Evolutionary conservation across 75 land plant species (phyloP), one percentile per base, ranked within the genome.

Genomic region (Ceratopteris richardii): DNA sequence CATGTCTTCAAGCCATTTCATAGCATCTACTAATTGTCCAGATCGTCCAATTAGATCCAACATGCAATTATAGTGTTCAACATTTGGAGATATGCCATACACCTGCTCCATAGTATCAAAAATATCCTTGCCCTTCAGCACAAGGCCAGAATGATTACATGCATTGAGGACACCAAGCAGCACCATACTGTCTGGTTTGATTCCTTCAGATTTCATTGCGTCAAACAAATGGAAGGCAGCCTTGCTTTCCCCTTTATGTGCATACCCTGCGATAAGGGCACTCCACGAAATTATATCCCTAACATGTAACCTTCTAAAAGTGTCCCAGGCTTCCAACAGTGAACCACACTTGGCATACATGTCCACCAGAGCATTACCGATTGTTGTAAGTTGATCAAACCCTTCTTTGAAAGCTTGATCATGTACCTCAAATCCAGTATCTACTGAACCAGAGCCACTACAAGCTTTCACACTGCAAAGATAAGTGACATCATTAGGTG

Each of bases 261-360:
- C 83, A 12, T 66, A 66, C 12, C 76, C 87, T 42, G 72, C 61
- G 63, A 84, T 80, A n/a, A 80, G 65, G 16, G 87, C 72, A 56
- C 66, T 82, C 82, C 82, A 78, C 23, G 82, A 66, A 0, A 66
- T 64, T 13, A 75, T 36, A 1, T 44, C 29, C 21, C 53, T 63
- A 16, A 39, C 54, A 11, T 13, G 17, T 11, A 70, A 52, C n/a
- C 76, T 60, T 56, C 60, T 17, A 54, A 80, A 80, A 19, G 80
- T n/a, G 4, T 58, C 53, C 29, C 72, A 41, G 19, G 86, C 82
- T 20, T 66, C 47, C 11, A 48, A 31, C 29, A 80, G 48, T 47
- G 65, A 66, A 18, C 80, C 79, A 62, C 77, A 77, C 40, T 76
- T 83, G 16, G 77, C 73, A 70, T 80, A 83, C 86, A 83, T 83